Percentiles rank a stretch among this genome's conserved stretches.
Evolutionary conservation across 768 basidiomycete species (phyloP).

Genomic region (Coprinopsis sp.): DNA sequence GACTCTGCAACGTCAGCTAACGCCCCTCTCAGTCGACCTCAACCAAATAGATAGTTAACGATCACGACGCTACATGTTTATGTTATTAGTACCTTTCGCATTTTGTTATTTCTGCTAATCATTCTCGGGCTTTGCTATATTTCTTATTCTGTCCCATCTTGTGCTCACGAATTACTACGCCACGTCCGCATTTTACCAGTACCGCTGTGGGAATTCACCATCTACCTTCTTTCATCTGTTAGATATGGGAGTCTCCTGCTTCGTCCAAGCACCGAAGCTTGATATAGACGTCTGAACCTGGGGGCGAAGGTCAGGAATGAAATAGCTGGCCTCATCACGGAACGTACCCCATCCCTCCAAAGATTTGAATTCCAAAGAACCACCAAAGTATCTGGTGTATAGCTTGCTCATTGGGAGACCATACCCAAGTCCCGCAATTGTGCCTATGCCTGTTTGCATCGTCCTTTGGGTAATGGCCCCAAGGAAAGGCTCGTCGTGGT

Average conservation of each 20-base stretch:
- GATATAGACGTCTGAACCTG: constrained; percentile 48
- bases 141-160: constrained; percentile 20
- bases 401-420: constrained; percentile 78
- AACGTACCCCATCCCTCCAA: constrained; percentile 78
- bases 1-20: constrained; percentile 12
- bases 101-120: constrained; percentile 8
- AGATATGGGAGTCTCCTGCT: constrained; percentile 41
- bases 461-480: constrained; percentile 75
- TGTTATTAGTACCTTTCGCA: constrained; percentile 9
- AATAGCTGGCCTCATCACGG: not conserved
- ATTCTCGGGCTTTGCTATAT: constrained; percentile 27
- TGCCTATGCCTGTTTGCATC: constrained; percentile 78
- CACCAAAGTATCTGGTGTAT: constrained; percentile 83
- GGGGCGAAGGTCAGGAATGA: constrained; percentile 8
- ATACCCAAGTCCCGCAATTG: constrained; percentile 86
- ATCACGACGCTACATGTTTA: constrained; percentile 2
- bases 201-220: constrained; percentile 1
- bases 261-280: constrained; percentile 48
- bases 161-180: not conserved
- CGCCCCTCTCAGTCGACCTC: constrained; percentile 30
- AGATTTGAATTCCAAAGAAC: constrained; percentile 74
- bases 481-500: constrained; percentile 58
- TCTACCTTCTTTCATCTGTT: constrained; percentile 3
- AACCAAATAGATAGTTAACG: constrained; percentile 31
- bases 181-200: not conserved